phyloP scores from a whole-genome alignment of 148 eudicot genomes.

The Rhododendron ferrugineum region DNA sequence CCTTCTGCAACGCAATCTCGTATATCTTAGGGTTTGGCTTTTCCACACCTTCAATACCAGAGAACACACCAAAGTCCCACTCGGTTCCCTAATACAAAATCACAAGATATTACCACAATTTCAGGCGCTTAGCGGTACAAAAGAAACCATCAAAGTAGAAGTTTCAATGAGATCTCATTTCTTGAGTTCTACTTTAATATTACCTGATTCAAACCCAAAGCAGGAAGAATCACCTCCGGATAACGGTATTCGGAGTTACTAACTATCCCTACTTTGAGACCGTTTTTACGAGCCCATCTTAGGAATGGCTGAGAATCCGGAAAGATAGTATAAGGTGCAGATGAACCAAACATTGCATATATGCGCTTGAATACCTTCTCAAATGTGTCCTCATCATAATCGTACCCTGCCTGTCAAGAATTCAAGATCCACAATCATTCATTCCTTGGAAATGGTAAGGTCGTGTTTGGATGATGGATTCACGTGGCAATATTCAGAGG shows the following conservation, averaged over 20 bases:
- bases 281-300: constrained; percentile 66
- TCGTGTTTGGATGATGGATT: background rate
- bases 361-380: constrained; percentile 89
- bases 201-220: constrained; percentile 79
- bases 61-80: constrained; percentile 96
- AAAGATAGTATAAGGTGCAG: constrained; percentile 80
- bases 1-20: constrained; percentile 78
- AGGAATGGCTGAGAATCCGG: constrained; percentile 86
- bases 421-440: constrained; percentile 1
- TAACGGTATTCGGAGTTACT: constrained; percentile 98
- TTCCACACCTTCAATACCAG: constrained; percentile 93
- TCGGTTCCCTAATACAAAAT: constrained; percentile 60
- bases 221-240: constrained; percentile 87
- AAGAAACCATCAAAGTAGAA: background rate
- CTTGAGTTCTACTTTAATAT: background rate
- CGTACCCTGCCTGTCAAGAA: constrained; percentile 80
- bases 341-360: constrained; percentile 84
- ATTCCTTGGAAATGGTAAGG: background rate
- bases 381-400: constrained; percentile 90
- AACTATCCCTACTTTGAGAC: constrained; percentile 77
- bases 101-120: background rate
- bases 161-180: background rate
- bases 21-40: constrained; percentile 83
- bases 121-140: background rate
- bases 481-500: background rate